Conservation (phyloP, 2,329 filamentous ascomycete genomes). For the Diaporthe eres region DNA sequence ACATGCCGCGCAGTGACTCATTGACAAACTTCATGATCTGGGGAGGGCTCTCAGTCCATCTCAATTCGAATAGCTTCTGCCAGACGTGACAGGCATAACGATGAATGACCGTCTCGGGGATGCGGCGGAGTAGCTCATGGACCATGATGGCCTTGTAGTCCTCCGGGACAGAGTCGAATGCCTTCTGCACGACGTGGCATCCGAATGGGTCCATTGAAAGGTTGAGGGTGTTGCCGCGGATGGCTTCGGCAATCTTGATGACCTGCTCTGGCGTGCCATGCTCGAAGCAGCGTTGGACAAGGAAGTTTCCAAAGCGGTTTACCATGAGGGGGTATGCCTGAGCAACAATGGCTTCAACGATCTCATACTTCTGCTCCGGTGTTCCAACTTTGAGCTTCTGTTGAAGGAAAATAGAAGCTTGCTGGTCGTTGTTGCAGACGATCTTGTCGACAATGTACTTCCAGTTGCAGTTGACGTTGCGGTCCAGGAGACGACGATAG, state of each 20-base stretch:
- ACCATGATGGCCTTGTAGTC: slow-evolving; percentile 99
- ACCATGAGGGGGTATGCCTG: slow-evolving; percentile 97
- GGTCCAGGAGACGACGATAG: slow-evolving; percentile 94
- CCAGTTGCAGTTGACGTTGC: slow-evolving; percentile 98
- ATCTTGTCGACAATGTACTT: slow-evolving; percentile 99
- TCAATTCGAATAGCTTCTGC: slow-evolving; percentile 98
- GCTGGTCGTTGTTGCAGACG: slow-evolving; percentile 98
- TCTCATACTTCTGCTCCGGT: slow-evolving; percentile 95
- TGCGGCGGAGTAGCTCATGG: slow-evolving; percentile 93
- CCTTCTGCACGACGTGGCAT: slow-evolving; percentile 98
- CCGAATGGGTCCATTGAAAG: slow-evolving; percentile 99
- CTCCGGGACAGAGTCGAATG: slow-evolving; percentile 97
- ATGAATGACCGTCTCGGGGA: slow-evolving; percentile 98
- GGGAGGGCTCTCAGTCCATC: slow-evolving; percentile 94
- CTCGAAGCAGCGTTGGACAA: slow-evolving; percentile 98
- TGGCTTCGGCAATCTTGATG: slow-evolving; percentile 92
- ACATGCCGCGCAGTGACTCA: slow-evolving; percentile 94
- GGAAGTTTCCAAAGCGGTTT: slow-evolving; percentile 98
- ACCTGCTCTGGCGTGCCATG: slow-evolving; percentile 96
- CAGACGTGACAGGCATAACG: slow-evolving; percentile 99
- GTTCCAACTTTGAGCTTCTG: slow-evolving; percentile 99
- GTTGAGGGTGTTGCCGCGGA: slow-evolving; percentile 92
- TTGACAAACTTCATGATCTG: slow-evolving; percentile 99
- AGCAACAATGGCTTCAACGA: slow-evolving; percentile 94
- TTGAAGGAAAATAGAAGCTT: slow-evolving; percentile 98